Conservation (phyloP, 78 protist genomes). For the Dictyostelium discoideum region dicty_2.7 NC_007090.3:2456501-2457000, state of each 20-base stretch:
- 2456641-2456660: constrained; percentile 73
- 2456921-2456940: no score
- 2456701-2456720: constrained; percentile 84
- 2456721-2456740: constrained; percentile 88
- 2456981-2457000: constrained; percentile 80
- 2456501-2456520: constrained; percentile 92
- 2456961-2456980: constrained; percentile 76
- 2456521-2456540: constrained; percentile 90
- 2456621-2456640: background rate
- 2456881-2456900: constrained; percentile 1
- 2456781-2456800: constrained; percentile 89
- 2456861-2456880: constrained; percentile 71
- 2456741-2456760: constrained; percentile 86
- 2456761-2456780: constrained; percentile 89
- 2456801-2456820: constrained; percentile 86
- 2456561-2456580: constrained; percentile 83
- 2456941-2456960: constrained; percentile 77
- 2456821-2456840: constrained; percentile 90
- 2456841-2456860: constrained; percentile 79
- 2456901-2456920: no score
- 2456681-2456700: constrained; percentile 83
- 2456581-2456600: background rate
- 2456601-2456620: background rate
- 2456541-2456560: constrained; percentile 84
- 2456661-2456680: constrained; percentile 80